Evolutionary conservation across 2,329 filamentous ascomycete genomes (phyloP), one percentile per base, ranked within the genome.

Genomic region (Diaporthe sp.): DNA sequence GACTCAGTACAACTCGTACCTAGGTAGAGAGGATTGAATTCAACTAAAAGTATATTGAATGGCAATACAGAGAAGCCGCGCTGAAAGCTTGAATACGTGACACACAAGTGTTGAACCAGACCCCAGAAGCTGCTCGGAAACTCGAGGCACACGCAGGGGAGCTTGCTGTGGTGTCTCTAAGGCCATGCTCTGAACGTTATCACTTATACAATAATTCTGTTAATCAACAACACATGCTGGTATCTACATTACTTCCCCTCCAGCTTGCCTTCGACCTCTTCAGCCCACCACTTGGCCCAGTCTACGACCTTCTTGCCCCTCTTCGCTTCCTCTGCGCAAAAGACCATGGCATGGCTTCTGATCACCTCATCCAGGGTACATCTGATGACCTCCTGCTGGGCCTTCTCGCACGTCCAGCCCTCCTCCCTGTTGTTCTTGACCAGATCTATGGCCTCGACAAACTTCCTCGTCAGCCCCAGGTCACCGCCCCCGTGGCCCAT

Each of bases 261-360:
- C 10, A 80, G 61, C 58, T 77, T 79, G 39, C 68, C 76, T 67
- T 80, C 85, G 39, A 93, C 87, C 78, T 91, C 87, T 75, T 84
- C 82, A 44, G 85, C 84, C 95, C 95, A 98, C 94, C 95, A 98
- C 63, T 88, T 84, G 58, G 85, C 85, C 92, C 94, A 98, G 79
- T 93, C 89, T 5, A 98, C 85, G 10, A 97, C 92, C 81, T 89
- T 92, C 81, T 90, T 91, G 70, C 89, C 88, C 68, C 86, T 87
- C 80, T 96, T 90, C 7, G 96, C 95, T 80, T 98, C 94, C 85
- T 98, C 97, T 0, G 96, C 97, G 34, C 95, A 96, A 86, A 98
- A 99, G 0, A 98, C 96, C 85, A 97, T 90, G 2, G 94, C 96
- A 85, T 98, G 97, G 81, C 95, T 98, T 67, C 94, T 89, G n/a